Conservation (phyloP, 176 grass and related monocot genomes). For the Oryza punctata region DNA sequence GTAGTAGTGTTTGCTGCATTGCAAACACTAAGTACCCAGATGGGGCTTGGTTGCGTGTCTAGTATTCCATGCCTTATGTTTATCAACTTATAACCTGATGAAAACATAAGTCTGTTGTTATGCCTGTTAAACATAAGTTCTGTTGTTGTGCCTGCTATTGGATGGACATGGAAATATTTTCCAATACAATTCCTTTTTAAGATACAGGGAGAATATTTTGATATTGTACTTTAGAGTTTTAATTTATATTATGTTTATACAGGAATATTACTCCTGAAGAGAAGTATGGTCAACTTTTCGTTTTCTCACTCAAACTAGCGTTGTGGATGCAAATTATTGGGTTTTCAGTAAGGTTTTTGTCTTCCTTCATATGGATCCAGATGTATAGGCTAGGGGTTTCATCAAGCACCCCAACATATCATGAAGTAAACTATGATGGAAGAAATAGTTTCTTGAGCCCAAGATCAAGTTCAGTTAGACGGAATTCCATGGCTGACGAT, state of each 20-base stretch:
- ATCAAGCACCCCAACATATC: slow-evolving; percentile 48
- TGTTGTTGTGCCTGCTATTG: slow-evolving; percentile 8
- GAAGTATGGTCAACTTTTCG: slow-evolving; percentile 70
- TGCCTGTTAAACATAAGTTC: background rate
- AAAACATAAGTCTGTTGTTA: background rate
- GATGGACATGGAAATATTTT: slow-evolving; percentile 14
- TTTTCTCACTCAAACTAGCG: slow-evolving; percentile 87
- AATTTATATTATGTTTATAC: slow-evolving; percentile 19
- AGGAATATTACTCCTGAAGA: slow-evolving; percentile 85
- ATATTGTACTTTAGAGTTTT: slow-evolving; percentile 18
- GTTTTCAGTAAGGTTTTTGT: slow-evolving; percentile 97
- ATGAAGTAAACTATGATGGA: slow-evolving; percentile 65
- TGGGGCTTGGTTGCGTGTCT: background rate
- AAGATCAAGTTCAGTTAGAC: slow-evolving; percentile 67
- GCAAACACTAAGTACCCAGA: background rate
- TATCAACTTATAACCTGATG: background rate
- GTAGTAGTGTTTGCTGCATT: background rate
- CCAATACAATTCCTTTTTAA: background rate
- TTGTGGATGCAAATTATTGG: slow-evolving; percentile 98
- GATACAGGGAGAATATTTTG: background rate
- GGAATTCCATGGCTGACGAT: slow-evolving; percentile 82
- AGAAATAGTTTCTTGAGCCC: slow-evolving; percentile 87
- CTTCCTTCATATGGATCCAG: slow-evolving; percentile 95
- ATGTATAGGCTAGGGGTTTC: slow-evolving; percentile 87
- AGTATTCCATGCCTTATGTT: slow-evolving; percentile 10